Base-by-base conservation (phyloP, 2,329 filamentous ascomycete genomes). In the Fusarium sp. region DNA sequence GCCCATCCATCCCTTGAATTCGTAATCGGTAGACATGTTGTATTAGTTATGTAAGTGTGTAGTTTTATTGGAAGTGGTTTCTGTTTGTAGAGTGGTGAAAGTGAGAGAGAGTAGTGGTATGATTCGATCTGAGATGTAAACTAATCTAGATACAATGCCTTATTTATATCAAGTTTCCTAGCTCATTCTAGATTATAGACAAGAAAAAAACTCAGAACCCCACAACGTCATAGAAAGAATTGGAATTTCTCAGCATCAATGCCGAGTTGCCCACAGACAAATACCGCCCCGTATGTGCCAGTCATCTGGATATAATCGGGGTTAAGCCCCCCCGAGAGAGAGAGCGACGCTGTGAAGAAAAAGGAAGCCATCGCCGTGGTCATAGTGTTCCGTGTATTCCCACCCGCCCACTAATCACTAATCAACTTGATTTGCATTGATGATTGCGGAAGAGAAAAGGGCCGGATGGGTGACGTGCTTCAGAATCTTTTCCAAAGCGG, bases 1-100 rank as follows among this genome's bases (percentile, higher is more conserved):
- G 69, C 83, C 83, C n/a, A 85, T 67, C 84, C 84, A 86, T 41
- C 84, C 84, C 71, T 85, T 76, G 67, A 85, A 86, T 74, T 81
- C 83, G 74, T 81, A 80, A 59, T 81, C 77, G 54, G 75, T 75
- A 6, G 75, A 59, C 67, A 79, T 76, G 65, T 65, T 77, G 57
- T 19, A 20, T 39, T 33, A 33, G 22, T 15, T 20, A 20, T 19
- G 27, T 33, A 13, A 33, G 13, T 53, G n/a, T n/a, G n/a, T n/a
- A n/a, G n/a, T n/a, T n/a, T n/a, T 35, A 9, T 22, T 32, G 15
- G 5, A 27, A 20, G 25, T 9, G 44, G 17, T 30, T 25, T 32
- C 4, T 30, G n/a, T 46, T 14, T 53, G 39, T 35, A 19, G 17
- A 37, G 33, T 33, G 15, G 6, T 39, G 27, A 30, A 10, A 30